A percentile compares a stretch with the other conserved stretches of the same genome.
These are phyloP conservation scores for Penicillium glabrum DNA, from an alignment of 2,329 filamentous ascomycete genomes.

Conservation along the genomic window DNA sequence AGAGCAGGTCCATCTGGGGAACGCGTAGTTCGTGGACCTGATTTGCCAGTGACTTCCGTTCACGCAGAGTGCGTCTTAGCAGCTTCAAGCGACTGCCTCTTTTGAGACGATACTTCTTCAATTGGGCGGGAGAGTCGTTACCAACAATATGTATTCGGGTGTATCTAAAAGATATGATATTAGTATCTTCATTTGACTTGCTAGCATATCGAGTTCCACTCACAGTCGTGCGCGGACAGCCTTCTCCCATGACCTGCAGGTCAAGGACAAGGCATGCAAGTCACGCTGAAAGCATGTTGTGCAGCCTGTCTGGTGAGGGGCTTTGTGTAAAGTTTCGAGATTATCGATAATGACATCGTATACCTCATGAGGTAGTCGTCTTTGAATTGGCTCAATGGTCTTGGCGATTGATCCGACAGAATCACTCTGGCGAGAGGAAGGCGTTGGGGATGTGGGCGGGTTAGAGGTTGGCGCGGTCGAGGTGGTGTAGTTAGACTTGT, in stretches of 20 bases:
- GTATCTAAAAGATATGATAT: constrained; percentile 41
- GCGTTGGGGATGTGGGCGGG: constrained; percentile 37
- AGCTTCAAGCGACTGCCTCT: constrained; percentile 54
- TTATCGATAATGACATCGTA: constrained; percentile 57
- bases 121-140: constrained; percentile 46
- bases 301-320: constrained; percentile 44
- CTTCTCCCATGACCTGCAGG: constrained; percentile 58
- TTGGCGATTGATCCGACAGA: constrained; percentile 37
- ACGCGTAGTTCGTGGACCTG: constrained; percentile 56
- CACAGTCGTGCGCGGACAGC: constrained; percentile 53
- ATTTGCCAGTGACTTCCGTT: constrained; percentile 51
- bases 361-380: constrained; percentile 53
- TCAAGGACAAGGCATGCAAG: constrained; percentile 53
- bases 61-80: constrained; percentile 55
- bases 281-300: constrained; percentile 57
- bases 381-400: constrained; percentile 38
- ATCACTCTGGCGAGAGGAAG: constrained; percentile 39
- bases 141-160: constrained; percentile 50
- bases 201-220: constrained; percentile 20
- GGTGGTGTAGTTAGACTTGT: constrained; percentile 37
- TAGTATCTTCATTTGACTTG: neutral
- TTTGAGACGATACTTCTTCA: constrained; percentile 51
- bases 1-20: constrained; percentile 47
- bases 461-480: constrained; percentile 41
- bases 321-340: constrained; percentile 48